These are phyloP conservation scores for Picochlorum sp. DNA, from an alignment of 139 green algal species.

Conservation along the genomic window DNA sequence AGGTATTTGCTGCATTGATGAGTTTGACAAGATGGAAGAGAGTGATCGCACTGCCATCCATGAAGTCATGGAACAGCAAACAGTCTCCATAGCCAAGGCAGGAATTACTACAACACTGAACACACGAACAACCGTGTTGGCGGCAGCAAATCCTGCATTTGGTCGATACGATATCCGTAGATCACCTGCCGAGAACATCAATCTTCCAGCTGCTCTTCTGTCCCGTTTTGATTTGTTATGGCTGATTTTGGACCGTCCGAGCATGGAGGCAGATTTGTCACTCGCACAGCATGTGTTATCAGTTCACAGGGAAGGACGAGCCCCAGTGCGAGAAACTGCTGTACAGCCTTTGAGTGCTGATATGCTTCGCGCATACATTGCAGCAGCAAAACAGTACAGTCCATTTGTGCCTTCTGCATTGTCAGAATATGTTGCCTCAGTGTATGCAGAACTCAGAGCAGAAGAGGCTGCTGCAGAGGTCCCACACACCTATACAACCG, in stretches of 20 bases:
- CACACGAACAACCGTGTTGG: constrained; percentile 91
- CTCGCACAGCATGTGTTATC: constrained; percentile 87
- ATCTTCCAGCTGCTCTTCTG: constrained; percentile 83
- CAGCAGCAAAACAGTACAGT: constrained; percentile 57
- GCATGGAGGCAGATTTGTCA: constrained; percentile 61
- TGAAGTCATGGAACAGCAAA: constrained; percentile 98
- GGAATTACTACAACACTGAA: constrained; percentile 99
- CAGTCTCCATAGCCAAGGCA: constrained; percentile 97
- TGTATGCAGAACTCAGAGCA: constrained; percentile 76
- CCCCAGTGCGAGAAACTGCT: constrained; percentile 11
- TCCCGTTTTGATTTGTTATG: constrained; percentile 96
- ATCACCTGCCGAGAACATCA: constrained; percentile 95
- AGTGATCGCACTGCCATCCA: constrained; percentile 95
- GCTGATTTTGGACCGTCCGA: constrained; percentile 89
- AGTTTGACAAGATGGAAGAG: constrained; percentile 99
- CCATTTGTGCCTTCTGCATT: constrained; percentile 73
- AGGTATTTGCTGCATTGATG: constrained; percentile 98
- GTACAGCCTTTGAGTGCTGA: constrained; percentile 39
- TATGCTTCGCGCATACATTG: constrained; percentile 82
- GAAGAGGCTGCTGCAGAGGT: constrained; percentile 36
- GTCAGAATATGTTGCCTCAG: constrained; percentile 77
- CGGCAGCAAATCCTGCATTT: constrained; percentile 94
- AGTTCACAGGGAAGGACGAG: constrained; percentile 64
- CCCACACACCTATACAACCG: constrained; percentile 80
- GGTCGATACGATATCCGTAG: constrained; percentile 86